A percentile compares a stretch with the other conserved stretches of the same genome.
Conservation (phyloP, 495 filamentous ascomycete genomes). For the Penicillium alfredii region DNA sequence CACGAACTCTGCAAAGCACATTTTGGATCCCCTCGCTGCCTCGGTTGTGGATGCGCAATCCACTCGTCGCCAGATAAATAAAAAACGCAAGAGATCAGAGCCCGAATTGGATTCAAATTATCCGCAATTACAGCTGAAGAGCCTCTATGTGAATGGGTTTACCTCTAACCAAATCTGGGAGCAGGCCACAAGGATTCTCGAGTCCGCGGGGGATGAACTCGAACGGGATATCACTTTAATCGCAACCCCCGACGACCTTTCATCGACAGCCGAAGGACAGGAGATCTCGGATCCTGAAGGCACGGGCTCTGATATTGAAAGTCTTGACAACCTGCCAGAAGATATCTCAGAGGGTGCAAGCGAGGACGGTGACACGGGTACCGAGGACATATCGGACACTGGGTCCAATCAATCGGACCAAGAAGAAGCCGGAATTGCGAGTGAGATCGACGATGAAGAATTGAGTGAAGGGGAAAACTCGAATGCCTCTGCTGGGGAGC, state of each 20-base stretch:
- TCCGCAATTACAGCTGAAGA: slow-evolving; percentile 60
- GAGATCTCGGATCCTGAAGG: slow-evolving; percentile 28
- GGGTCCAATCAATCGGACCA: slow-evolving; percentile 5
- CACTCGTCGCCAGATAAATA: slow-evolving; percentile 48
- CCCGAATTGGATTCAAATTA: slow-evolving; percentile 29
- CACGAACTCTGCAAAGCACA: slow-evolving; percentile 64
- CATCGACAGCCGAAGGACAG: slow-evolving; percentile 3
- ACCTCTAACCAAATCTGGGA: slow-evolving; percentile 88
- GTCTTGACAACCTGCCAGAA: slow-evolving; percentile 29
- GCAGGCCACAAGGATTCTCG: slow-evolving; percentile 70
- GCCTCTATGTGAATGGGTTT: slow-evolving; percentile 83
- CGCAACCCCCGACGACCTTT: slow-evolving; percentile 15
- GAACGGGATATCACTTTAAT: slow-evolving; percentile 27
- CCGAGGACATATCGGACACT: slow-evolving; percentile 24
- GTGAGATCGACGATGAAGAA: slow-evolving; percentile 20
- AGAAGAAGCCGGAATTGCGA: slow-evolving; percentile 9
- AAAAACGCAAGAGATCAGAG: slow-evolving; percentile 61
- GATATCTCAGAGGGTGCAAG: slow-evolving; percentile 30
- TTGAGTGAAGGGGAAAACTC: slow-evolving; percentile 14
- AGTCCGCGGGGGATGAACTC: slow-evolving; percentile 30
- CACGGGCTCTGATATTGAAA: slow-evolving; percentile 32
- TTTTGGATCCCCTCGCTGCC: slow-evolving; percentile 67
- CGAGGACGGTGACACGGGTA: slow-evolving; percentile 27
- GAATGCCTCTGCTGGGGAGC: slow-evolving; percentile 27
- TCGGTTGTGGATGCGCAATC: slow-evolving; percentile 62